Evolutionary conservation across 2,329 filamentous ascomycete species (phyloP), one percentile per base, ranked within the genome.

Genomic region (Trichoderma breve): DNA sequence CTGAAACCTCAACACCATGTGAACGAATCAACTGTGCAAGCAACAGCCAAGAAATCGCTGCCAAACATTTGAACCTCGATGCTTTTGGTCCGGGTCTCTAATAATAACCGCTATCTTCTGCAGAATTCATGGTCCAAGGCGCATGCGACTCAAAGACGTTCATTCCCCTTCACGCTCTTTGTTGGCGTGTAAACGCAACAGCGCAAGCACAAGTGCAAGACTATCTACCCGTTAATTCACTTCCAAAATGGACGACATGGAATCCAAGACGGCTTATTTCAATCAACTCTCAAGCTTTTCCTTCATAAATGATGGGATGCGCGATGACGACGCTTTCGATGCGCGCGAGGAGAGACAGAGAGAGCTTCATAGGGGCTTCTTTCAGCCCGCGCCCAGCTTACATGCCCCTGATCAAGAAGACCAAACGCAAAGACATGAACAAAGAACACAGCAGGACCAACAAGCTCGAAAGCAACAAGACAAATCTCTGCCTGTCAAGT

Each of bases 231-330:
- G 8, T 32, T 9, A 26, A 18, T n/a, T 24, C 32, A 1, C 32
- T 28, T 15, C 21, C 7, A 69, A 60, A 58, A 62, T 72, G 70
- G 51, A 68, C n/a, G n/a, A 11, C 11, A 47, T 36, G 36, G 55
- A 80, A 64, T 83, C 84, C 43, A 88, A 88, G 75, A 61, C 77
- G 26, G 83, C 80, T 0, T 86, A 85, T 73, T 88, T 87, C 73
- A 74, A 79, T n/a, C 77, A 78, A n/a, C 77, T 87, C 0, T 78
- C 81, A 66, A 74, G 36, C 75, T 80, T 71, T 75, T 62, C 57
- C 8, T 47, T 43, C 14, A 21, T 26, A 6, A 67, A 26, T 51
- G 58, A 72, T 11, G 64, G 32, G 62, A 21, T 43, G 47, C 43
- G 39, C 11, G 77, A 78, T 36, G 77, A 78, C 43, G 80, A 80